These are phyloP conservation scores for Leishmania amazonensis DNA, from an alignment of 208 protist genomes.

Conservation along the genomic window DNA sequence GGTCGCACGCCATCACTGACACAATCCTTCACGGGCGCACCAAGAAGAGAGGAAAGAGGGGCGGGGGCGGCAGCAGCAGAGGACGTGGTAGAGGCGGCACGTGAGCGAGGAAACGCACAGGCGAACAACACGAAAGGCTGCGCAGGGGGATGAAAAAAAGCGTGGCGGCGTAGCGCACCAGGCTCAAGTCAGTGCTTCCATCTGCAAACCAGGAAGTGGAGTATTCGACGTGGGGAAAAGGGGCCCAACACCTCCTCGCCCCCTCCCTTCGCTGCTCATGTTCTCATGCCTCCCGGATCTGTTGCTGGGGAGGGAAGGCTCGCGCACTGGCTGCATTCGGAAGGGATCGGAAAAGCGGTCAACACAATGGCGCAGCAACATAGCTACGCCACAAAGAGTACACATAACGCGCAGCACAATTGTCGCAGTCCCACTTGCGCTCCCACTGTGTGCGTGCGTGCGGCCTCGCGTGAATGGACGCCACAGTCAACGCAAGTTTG, in stretches of 20 bases:
- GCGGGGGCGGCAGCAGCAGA: background rate
- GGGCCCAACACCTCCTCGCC: background rate
- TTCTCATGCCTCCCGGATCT: background rate
- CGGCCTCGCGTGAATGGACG: slow-evolving; percentile 1
- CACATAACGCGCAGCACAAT: background rate
- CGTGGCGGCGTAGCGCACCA: background rate
- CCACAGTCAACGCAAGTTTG: background rate
- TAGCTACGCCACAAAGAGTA: background rate
- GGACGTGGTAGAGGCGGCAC: background rate
- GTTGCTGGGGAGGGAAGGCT: background rate
- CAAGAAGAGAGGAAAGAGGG: background rate
- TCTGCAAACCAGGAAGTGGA: background rate
- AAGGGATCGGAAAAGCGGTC: slow-evolving; percentile 4
- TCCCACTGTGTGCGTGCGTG: background rate
- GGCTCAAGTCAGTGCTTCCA: background rate
- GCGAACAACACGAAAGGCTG: background rate
- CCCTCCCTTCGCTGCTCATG: background rate
- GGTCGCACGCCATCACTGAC: background rate
- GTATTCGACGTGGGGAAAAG: too few relatives aligned
- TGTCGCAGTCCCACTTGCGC: background rate
- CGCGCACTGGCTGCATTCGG: background rate
- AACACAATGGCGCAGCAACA: background rate
- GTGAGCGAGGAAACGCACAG: background rate
- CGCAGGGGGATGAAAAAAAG: background rate
- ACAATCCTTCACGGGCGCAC: background rate